A percentile compares a stretch with the other conserved stretches of the same genome.
Conservation (phyloP, 2,329 filamentous ascomycete genomes). For the Onygenales sp. region DNA sequence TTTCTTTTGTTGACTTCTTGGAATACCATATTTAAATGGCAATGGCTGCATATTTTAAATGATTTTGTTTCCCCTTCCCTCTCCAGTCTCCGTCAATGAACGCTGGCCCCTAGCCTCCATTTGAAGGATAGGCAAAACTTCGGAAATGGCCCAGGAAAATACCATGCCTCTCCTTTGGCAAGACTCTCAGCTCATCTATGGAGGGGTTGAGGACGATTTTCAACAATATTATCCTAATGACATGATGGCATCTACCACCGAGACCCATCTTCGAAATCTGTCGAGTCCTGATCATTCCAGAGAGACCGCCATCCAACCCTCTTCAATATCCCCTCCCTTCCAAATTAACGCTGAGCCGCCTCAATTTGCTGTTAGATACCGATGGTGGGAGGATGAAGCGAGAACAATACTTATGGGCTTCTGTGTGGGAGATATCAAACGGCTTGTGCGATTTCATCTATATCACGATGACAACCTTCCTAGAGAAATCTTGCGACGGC, state of each 20-base stretch:
- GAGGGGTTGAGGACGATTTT: background rate
- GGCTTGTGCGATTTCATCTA: slow-evolving; percentile 28
- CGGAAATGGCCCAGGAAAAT: background rate
- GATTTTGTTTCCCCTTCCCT: background rate
- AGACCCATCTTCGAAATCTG: background rate
- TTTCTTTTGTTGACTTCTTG: background rate
- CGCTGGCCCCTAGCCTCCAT: background rate
- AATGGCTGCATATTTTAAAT: background rate
- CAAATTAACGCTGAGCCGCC: slow-evolving; percentile 13
- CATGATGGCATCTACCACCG: background rate
- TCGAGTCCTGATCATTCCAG: background rate
- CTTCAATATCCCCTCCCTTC: background rate
- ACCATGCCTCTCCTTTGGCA: background rate
- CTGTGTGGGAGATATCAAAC: slow-evolving; percentile 26
- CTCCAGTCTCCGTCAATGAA: background rate
- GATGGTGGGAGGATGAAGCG: slow-evolving; percentile 35
- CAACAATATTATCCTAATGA: background rate
- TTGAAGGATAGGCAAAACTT: background rate
- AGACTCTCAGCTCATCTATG: background rate
- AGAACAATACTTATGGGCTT: slow-evolving; percentile 30
- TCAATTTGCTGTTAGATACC: slow-evolving; percentile 23
- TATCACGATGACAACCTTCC: slow-evolving; percentile 27
- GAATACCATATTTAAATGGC: background rate
- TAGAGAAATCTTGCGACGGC: slow-evolving; percentile 23
- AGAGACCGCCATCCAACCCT: background rate